These are phyloP conservation scores for Picochlorum sp. DNA, from an alignment of 139 green algal genomes.

Conservation along the genomic window DNA sequence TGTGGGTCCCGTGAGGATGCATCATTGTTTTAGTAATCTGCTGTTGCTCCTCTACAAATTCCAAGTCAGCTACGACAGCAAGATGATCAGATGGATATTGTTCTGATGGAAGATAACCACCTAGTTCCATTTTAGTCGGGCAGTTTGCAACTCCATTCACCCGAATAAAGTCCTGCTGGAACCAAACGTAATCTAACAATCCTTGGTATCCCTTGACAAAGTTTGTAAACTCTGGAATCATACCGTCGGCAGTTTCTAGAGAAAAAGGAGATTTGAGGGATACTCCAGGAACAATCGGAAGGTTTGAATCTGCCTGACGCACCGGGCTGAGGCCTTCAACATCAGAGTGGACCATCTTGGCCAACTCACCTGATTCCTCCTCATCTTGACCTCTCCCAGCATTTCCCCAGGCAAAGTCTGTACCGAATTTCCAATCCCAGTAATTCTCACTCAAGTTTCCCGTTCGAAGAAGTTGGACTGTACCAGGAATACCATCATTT, in stretches of 20 bases:
- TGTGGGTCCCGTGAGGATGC: conserved; percentile 3
- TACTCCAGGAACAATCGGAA: conserved; percentile 27
- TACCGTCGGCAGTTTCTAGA: conserved; percentile 42
- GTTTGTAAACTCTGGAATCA: conserved; percentile 71
- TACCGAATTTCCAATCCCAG: conserved; percentile 75
- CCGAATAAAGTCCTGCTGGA: conserved; percentile 17
- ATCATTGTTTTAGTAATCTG: conserved; percentile 5
- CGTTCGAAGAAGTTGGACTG: conserved; percentile 64
- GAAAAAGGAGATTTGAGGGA: conserved; percentile 41
- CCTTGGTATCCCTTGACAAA: conserved; percentile 76
- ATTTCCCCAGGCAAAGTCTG: conserved; percentile 53
- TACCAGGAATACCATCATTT: conserved; percentile 77
- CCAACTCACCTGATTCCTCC: conserved; percentile 23
- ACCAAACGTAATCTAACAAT: conserved; percentile 76
- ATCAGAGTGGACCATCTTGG: conserved; percentile 22
- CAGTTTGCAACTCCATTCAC: conserved; percentile 36
- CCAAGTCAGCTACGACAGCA: conserved; percentile 33
- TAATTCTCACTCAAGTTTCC: conserved; percentile 50
- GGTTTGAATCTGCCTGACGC: neutral
- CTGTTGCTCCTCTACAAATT: neutral
- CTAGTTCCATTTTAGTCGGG: conserved; percentile 42
- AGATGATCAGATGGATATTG: conserved; percentile 80
- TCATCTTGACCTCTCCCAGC: conserved; percentile 11
- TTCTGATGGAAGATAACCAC: conserved; percentile 58
- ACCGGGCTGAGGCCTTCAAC: neutral